phyloP scores from a whole-genome alignment of 495 filamentous ascomycete genomes.

The Apodospora peruviana region DNA sequence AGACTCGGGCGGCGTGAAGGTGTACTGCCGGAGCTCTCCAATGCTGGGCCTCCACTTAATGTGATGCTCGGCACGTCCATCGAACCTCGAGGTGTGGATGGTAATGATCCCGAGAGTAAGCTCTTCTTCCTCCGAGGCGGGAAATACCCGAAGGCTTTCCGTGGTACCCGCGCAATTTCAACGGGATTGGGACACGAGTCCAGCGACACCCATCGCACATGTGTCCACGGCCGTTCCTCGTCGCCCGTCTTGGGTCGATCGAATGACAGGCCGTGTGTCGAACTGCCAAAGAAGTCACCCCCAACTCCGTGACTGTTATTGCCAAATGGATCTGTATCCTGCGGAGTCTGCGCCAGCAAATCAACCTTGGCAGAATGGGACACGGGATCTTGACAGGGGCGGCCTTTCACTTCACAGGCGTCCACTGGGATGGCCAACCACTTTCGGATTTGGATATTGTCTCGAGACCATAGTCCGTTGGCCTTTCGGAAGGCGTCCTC shows the following conservation, averaged over 20 bases:
- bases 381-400: conserved; percentile 43
- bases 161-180: conserved; percentile 80
- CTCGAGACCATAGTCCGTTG: conserved; percentile 91
- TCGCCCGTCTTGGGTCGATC: conserved; percentile 16
- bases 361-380: conserved; percentile 32
- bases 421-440: conserved; percentile 83
- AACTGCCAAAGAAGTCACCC: conserved; percentile 31
- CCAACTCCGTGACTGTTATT: conserved; percentile 7
- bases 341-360: conserved; percentile 41
- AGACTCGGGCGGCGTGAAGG: conserved; percentile 37
- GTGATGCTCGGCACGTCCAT: conserved; percentile 48
- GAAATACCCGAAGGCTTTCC: conserved; percentile 82
- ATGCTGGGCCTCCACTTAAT: conserved; percentile 27
- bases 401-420: conserved; percentile 78
- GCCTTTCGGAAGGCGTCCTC: conserved; percentile 74
- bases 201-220: conserved; percentile 80
- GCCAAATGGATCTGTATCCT: conserved; percentile 21
- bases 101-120: conserved; percentile 45
- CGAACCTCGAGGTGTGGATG: conserved; percentile 59
- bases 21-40: conserved; percentile 28
- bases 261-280: conserved; percentile 24
- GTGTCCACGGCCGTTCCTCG: conserved; percentile 63
- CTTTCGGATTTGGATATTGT: conserved; percentile 78
- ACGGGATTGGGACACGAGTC: conserved; percentile 63
- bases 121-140: conserved; percentile 83